Evolutionary conservation across 352 stramenopile genomes (phyloP).

Genomic region (Phytophthora constricta): DNA sequence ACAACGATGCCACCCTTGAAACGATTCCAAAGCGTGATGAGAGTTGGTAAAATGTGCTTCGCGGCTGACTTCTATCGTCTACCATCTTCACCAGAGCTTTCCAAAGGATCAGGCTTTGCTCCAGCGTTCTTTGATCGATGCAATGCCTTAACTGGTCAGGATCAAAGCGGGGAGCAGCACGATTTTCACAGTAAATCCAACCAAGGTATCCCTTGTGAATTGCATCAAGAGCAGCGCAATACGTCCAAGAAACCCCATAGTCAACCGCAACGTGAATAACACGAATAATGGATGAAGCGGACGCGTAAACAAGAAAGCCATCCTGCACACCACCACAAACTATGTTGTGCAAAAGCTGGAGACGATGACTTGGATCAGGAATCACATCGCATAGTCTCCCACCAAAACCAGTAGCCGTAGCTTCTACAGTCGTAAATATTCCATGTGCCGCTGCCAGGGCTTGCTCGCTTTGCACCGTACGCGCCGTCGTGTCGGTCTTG

Average conservation of each 20-base stretch:
- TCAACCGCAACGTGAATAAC: neutral
- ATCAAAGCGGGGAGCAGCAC: neutral
- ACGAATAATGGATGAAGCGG: neutral
- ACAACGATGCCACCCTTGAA: constrained; percentile 10
- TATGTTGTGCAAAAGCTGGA: neutral
- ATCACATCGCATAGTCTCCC: neutral
- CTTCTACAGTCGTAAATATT: neutral
- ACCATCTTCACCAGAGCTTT: neutral
- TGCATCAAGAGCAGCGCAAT: neutral
- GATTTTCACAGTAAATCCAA: neutral
- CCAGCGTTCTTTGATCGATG: neutral
- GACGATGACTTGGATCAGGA: neutral
- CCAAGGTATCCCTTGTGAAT: neutral
- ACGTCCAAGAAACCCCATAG: neutral
- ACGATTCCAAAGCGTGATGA: neutral
- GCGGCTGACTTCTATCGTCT: neutral
- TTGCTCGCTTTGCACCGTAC: neutral
- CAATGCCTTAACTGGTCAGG: neutral
- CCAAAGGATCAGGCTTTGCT: constrained; percentile 2
- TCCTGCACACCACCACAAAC: neutral
- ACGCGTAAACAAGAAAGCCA: neutral
- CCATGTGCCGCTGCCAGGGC: neutral
- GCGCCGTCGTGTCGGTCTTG: neutral
- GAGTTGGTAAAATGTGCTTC: constrained; percentile 10
- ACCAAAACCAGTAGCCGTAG: neutral